phyloP scores from a whole-genome alignment of 2,329 filamentous ascomycete genomes.

The Lasiodiplodia citricola region DNA sequence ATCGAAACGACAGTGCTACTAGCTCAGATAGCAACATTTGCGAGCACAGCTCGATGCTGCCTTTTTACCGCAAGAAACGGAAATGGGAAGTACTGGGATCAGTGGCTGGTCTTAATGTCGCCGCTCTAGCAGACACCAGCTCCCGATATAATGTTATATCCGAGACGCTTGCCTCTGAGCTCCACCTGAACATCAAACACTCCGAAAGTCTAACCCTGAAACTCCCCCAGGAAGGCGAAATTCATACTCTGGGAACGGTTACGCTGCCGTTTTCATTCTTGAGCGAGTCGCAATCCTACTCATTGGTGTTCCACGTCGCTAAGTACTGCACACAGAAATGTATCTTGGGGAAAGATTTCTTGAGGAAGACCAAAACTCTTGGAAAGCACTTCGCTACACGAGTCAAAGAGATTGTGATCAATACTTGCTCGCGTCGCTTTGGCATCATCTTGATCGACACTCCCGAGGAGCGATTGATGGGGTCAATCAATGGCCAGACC shows the following conservation, averaged over 20 bases:
- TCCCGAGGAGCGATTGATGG: background rate
- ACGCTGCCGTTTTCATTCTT: background rate
- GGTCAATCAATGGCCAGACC: background rate
- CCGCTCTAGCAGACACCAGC: no score
- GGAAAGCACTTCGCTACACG: background rate
- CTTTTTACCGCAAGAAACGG: no score
- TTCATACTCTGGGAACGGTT: background rate
- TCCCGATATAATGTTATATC: no score
- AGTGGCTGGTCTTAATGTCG: no score
- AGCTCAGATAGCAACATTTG: no score
- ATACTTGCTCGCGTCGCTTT: no score
- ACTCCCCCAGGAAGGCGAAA: background rate
- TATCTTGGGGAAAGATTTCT: background rate
- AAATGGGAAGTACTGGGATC: no score
- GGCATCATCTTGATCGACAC: background rate
- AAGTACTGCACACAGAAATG: background rate
- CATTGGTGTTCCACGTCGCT: background rate
- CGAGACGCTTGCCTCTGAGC: no score
- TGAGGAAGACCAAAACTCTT: background rate
- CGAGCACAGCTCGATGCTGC: no score
- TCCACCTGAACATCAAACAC: no score
- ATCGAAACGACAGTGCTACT: no score
- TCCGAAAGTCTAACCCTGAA: no score
- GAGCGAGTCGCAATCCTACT: background rate
- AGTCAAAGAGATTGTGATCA: background rate